phyloP scores from a whole-genome alignment of 805 yeast species.

The Candida broadrunensis region DNA sequence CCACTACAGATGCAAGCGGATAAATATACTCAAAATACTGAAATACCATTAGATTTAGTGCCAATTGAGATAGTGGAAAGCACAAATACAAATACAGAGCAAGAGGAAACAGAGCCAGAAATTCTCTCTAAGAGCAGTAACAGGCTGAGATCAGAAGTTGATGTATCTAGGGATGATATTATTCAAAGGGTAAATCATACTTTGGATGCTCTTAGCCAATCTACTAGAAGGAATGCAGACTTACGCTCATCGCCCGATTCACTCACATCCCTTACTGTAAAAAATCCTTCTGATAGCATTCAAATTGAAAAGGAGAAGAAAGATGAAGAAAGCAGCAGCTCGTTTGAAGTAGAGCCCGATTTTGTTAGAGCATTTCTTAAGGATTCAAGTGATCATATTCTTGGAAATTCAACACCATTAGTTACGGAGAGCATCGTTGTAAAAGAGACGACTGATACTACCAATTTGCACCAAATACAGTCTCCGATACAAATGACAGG shows the following conservation, averaged over 20 bases:
- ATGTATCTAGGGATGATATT: slow-evolving; percentile 2
- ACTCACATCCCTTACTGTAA: no score
- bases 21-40: no score
- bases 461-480: no score
- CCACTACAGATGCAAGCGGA: neutral
- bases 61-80: no score
- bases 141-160: neutral
- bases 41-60: no score
- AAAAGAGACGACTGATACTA: no score
- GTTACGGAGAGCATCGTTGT: neutral
- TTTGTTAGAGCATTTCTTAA: neutral
- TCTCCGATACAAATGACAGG: no score
- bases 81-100: no score
- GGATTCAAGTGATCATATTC: neutral
- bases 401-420: neutral
- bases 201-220: neutral
- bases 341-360: neutral
- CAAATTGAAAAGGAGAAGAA: neutral
- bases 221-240: neutral
- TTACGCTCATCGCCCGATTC: neutral
- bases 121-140: no score
- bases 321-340: neutral
- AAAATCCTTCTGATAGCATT: no score
- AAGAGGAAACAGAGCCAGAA: no score
- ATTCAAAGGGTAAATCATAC: slow-evolving; percentile 1